Conservation (phyloP, 1,139 yeast genomes). For the Suhomyces taliae region DNA sequence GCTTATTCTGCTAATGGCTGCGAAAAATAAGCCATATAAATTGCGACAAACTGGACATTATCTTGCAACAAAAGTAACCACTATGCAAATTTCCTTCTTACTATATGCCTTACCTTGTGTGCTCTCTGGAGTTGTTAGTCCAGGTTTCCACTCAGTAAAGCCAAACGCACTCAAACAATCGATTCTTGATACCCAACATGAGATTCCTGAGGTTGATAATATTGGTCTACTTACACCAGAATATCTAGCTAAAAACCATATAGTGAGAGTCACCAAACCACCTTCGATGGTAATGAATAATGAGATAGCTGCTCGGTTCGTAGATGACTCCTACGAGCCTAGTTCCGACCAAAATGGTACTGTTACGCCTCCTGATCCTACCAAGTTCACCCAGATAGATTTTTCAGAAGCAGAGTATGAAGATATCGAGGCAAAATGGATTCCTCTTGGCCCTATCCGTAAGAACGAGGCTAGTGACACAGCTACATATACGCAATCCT, state of each 20-base stretch:
- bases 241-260: conserved; percentile 8
- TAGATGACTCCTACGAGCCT: conserved; percentile 1
- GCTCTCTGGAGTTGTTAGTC: background rate
- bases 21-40: background rate
- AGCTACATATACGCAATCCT: conserved; percentile 25
- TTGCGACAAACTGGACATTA: background rate
- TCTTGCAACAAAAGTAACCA: background rate
- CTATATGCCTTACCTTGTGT: too few relatives aligned
- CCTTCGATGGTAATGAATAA: conserved; percentile 12
- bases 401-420: conserved; percentile 8
- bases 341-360: background rate
- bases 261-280: conserved; percentile 8
- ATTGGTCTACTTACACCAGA: conserved; percentile 8
- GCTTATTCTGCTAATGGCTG: conserved; percentile 1
- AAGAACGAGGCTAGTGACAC: conserved; percentile 13
- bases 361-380: background rate
- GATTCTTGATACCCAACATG: conserved; percentile 2
- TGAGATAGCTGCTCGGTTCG: conserved; percentile 1
- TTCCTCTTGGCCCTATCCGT: conserved; percentile 12
- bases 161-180: background rate
- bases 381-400: conserved; percentile 9
- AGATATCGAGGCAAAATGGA: conserved; percentile 9
- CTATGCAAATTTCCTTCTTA: background rate
- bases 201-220: conserved; percentile 8
- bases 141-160: background rate